Evolutionary conservation across 2,329 filamentous ascomycete genomes (phyloP).

Genomic region (Diaporthe amygdali): DNA sequence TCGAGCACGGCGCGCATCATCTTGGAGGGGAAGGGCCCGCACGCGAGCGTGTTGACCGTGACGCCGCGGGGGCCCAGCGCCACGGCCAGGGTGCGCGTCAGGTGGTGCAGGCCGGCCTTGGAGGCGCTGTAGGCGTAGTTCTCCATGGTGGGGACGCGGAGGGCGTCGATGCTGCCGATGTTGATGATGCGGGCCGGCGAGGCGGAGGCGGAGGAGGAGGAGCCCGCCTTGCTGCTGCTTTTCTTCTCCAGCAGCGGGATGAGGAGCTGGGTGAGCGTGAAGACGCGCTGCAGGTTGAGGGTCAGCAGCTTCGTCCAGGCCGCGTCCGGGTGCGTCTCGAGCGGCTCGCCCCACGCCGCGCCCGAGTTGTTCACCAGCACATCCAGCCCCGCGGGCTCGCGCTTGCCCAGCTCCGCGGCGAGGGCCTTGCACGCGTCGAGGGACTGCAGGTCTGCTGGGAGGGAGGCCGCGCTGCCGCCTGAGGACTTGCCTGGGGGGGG

Average conservation of each 20-base stretch:
- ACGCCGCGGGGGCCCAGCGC: conserved; percentile 65
- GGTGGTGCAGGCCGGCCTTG: conserved; percentile 70
- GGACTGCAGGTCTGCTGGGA: conserved; percentile 70
- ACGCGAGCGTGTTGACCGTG: conserved; percentile 72
- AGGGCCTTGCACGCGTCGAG: conserved; percentile 60
- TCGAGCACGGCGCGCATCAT: conserved; percentile 71
- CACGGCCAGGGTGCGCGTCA: conserved; percentile 62
- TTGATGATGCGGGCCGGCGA: conserved; percentile 66
- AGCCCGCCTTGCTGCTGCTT: conserved; percentile 25
- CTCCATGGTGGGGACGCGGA: conserved; percentile 62
- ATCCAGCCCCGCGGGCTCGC: conserved; percentile 57
- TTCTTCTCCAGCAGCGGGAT: conserved; percentile 63
- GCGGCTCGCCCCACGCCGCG: conserved; percentile 66
- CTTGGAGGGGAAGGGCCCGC: conserved; percentile 72
- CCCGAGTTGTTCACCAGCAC: conserved; percentile 72
- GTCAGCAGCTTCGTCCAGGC: conserved; percentile 66
- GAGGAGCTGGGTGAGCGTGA: conserved; percentile 67
- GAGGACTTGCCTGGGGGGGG: conserved; percentile 17
- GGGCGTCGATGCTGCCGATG: conserved; percentile 68
- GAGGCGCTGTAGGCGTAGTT: conserved; percentile 66
- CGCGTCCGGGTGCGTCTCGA: conserved; percentile 62
- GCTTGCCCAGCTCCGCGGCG: conserved; percentile 53
- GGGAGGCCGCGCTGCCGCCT: conserved; percentile 57
- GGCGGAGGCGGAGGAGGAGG: conserved; percentile 35
- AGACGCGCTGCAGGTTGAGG: conserved; percentile 72